phyloP scores from a whole-genome alignment of 75 land plant species.

The Isoetes taiwanensis region DNA sequence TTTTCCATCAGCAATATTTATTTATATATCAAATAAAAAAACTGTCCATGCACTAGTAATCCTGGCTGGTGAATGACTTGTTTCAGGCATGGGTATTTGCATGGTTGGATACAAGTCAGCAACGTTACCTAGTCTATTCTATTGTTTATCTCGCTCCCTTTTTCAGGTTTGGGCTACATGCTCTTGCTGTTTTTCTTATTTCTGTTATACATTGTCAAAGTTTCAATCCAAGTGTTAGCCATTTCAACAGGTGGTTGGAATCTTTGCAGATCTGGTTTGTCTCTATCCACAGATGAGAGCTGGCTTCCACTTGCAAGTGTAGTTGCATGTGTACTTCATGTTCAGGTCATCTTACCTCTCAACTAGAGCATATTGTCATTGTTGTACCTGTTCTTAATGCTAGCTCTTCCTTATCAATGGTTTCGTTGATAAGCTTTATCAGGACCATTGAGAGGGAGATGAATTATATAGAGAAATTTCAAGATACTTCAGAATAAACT shows the following conservation, averaged over 20 bases:
- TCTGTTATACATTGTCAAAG: not conserved
- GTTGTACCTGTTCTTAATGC: not conserved
- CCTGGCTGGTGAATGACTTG: not conserved
- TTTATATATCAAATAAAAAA: too few species aligned
- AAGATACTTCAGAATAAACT: too few species aligned
- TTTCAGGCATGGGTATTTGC: constrained; percentile 90
- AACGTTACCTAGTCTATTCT: constrained; percentile 58
- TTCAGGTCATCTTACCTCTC: constrained; percentile 45
- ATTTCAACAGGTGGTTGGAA: not conserved
- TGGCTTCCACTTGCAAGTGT: constrained; percentile 90
- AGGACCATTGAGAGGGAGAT: not conserved
- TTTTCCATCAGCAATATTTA: too few species aligned
- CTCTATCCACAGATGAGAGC: constrained; percentile 73
- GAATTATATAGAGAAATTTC: not conserved
- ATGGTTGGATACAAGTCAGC: constrained; percentile 70
- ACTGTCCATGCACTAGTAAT: too few species aligned
- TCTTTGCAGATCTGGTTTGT: constrained; percentile 63
- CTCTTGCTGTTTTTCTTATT: not conserved
- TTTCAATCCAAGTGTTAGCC: constrained; percentile 1
- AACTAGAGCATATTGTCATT: not conserved
- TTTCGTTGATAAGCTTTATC: not conserved
- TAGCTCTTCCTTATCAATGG: not conserved
- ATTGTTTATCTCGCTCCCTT: constrained; percentile 76
- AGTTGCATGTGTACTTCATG: constrained; percentile 58
- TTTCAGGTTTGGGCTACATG: constrained; percentile 33